Percentiles rank a stretch among this genome's conserved stretches.
phyloP scores from a whole-genome alignment of 176 grass and related monocot genomes.

The Triticum timopheevii region DNA sequence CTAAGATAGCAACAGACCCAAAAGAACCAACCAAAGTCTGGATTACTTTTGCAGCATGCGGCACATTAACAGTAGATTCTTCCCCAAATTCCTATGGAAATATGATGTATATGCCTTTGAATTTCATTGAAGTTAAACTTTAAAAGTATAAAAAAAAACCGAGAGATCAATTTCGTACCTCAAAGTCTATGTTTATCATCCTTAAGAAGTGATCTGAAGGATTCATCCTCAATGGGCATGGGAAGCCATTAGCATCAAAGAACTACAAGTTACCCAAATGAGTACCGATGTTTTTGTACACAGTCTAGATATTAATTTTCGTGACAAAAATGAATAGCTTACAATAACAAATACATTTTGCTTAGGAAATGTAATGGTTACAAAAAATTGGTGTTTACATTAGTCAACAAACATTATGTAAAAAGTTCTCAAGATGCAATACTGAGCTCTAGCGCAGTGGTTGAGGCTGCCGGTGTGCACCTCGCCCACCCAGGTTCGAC shows the following conservation, averaged over 20 bases:
- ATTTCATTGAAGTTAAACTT: neutral
- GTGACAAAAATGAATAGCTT: neutral
- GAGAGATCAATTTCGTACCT: conserved; percentile 23
- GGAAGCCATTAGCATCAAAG: conserved; percentile 56
- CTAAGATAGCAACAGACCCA: neutral
- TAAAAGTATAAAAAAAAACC: neutral
- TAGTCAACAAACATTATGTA: neutral
- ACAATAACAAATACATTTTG: neutral
- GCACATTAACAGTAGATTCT: neutral
- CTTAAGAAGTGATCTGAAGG: conserved; percentile 64
- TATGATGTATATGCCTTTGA: neutral
- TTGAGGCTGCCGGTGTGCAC: too few species aligned
- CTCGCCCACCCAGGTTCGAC: too few species aligned
- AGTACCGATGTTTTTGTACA: neutral
- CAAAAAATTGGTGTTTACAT: neutral
- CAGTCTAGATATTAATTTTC: neutral
- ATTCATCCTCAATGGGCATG: conserved; percentile 53
- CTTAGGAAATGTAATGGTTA: neutral
- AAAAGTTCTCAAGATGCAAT: neutral
- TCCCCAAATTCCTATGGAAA: conserved; percentile 22
- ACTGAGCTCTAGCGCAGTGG: too few species aligned
- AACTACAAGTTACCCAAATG: conserved; percentile 42
- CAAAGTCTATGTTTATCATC: conserved; percentile 72
- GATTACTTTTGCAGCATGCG: conserved; percentile 13
- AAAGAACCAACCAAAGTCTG: neutral